Evolutionary conservation across 2,329 filamentous ascomycete species (phyloP).

Genomic region (Trichoderma koningii): DNA sequence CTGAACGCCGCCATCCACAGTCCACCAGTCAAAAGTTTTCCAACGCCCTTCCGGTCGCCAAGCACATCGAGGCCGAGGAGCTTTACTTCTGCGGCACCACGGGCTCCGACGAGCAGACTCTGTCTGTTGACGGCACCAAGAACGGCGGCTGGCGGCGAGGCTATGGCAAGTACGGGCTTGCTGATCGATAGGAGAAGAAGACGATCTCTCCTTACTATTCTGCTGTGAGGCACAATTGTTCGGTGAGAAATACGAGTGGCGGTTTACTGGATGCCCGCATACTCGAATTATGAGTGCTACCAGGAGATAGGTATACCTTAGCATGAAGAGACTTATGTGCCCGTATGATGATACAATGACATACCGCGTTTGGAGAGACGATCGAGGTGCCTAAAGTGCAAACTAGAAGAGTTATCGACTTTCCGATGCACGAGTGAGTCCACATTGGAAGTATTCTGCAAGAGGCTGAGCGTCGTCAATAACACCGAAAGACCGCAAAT

Average conservation of each 20-base stretch:
- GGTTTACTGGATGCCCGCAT: background rate
- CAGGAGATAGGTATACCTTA: too few species aligned
- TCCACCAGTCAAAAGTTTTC: constrained; percentile 64
- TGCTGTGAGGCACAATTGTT: too few species aligned
- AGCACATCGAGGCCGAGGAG: constrained; percentile 61
- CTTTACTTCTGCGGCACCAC: constrained; percentile 65
- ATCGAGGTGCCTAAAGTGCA: too few species aligned
- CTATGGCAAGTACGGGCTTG: constrained; percentile 38
- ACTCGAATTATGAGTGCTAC: too few species aligned
- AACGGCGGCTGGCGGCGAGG: constrained; percentile 62
- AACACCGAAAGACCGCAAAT: background rate
- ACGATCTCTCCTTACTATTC: constrained; percentile 23
- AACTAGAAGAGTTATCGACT: too few species aligned
- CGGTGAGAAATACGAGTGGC: background rate
- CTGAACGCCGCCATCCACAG: constrained; percentile 69
- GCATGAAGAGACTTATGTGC: too few species aligned
- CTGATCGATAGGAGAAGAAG: constrained; percentile 32
- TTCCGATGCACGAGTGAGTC: too few species aligned
- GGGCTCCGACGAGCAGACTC: constrained; percentile 60
- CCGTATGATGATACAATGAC: too few species aligned
- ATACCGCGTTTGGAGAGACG: too few species aligned
- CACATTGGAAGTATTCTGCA: too few species aligned
- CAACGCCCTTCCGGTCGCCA: constrained; percentile 57
- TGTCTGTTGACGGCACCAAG: constrained; percentile 66
- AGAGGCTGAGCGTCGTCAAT: too few species aligned